Base-by-base conservation (phyloP, 768 basidiomycete species). In the Mycena epipterygia region DNA sequence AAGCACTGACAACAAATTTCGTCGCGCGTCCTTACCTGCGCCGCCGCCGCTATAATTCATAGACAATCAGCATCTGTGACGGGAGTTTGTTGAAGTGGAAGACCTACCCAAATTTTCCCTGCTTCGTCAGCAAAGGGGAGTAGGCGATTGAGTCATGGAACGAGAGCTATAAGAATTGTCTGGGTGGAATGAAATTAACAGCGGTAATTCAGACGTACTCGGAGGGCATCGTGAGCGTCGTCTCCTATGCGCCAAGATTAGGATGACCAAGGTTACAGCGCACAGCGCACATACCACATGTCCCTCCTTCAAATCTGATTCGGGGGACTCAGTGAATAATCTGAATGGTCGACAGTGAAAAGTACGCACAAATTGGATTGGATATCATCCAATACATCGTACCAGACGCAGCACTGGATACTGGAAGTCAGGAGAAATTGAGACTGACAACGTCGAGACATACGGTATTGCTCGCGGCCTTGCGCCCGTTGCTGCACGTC, bases 71-170 rank as follows among this genome's bases (percentile, higher is more conserved):
- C 37, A 37, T 4, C 11, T 7, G 9, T 41, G 29, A 33, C 55
- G 16, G 13, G 23, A 5, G 21, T 14, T 23, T 33, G 12, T n/a
- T 27, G 6, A 17, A 3, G 33, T 32, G 2, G 25, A 16, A 5
- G n/a, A 67, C 57, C 2, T 21, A 73, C 72, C 72, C 72, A 23
- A 57, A 72, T 41, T 61, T 12, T 1, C 51, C 27, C 21, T 57
- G 46, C 1, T 14, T n/a, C 8, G 49, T 66, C 33, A 74, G 57
- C 17, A 19, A 27, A 9, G 70, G 70, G 2, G 71, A 72, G 44
- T 46, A 72, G 2, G 67, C 71, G 30, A 74, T 74, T 16, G 73
- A 71, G 33, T 74, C 73, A 42, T 74, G 73, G 53, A 74, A 74
- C 13, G 71, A 46, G 14, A 74, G 60, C 73, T 74, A 32, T 4